phyloP scores from a whole-genome alignment of 768 basidiomycete species.

The Mycena filopes region DNA sequence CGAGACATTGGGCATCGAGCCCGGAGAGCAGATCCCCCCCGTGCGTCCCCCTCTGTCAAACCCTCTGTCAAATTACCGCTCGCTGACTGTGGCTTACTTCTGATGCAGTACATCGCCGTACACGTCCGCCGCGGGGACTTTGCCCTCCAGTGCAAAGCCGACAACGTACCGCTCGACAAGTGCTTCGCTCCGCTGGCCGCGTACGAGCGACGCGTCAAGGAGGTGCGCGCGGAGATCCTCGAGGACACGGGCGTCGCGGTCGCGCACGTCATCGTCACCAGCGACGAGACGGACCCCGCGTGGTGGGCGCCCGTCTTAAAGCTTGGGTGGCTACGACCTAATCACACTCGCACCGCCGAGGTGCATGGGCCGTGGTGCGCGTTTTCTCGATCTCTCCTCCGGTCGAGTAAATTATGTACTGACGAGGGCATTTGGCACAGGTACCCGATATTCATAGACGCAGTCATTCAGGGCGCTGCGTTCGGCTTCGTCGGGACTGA shows the following conservation, averaged over 20 bases:
- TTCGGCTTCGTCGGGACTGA: slow-evolving; percentile 61
- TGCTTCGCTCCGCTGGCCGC: slow-evolving; percentile 46
- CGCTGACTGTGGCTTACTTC: no score
- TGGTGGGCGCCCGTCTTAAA: slow-evolving; percentile 47
- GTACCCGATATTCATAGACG: slow-evolving; percentile 60
- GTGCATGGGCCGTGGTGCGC: slow-evolving; percentile 40
- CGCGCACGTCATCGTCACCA: slow-evolving; percentile 86
- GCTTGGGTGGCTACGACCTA: slow-evolving; percentile 46
- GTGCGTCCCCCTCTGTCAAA: background rate
- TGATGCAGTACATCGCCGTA: slow-evolving; percentile 46
- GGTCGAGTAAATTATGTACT: no score
- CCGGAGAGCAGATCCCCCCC: slow-evolving; percentile 37
- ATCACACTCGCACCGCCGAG: slow-evolving; percentile 44
- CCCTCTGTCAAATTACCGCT: no score
- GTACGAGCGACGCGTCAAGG: slow-evolving; percentile 43
- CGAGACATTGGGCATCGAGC: slow-evolving; percentile 34
- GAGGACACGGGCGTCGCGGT: slow-evolving; percentile 33
- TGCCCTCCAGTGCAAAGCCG: slow-evolving; percentile 37
- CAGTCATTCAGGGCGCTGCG: slow-evolving; percentile 56
- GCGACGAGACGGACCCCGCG: slow-evolving; percentile 75
- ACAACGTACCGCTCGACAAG: slow-evolving; percentile 29
- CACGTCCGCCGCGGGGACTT: slow-evolving; percentile 52
- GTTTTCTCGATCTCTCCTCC: slow-evolving; percentile 31
- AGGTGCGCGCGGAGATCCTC: slow-evolving; percentile 42
- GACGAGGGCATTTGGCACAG: slow-evolving; percentile 39